Evolutionary conservation across 2,329 filamentous ascomycete species (phyloP).

Genomic region (Ceratocystis diversiconidia): DNA sequence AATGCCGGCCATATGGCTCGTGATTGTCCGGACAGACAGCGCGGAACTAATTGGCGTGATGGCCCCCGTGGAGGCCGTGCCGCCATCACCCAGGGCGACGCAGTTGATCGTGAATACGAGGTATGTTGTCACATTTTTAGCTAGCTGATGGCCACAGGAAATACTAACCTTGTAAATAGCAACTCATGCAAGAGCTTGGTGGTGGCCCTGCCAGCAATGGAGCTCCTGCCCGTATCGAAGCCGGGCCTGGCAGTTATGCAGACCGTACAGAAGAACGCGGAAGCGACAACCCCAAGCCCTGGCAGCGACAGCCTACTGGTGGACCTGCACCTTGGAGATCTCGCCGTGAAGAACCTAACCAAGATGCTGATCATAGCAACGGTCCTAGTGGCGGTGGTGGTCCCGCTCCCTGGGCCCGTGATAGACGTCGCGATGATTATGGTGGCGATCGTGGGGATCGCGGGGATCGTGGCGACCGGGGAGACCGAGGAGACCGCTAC

Average conservation of each 20-base stretch:
- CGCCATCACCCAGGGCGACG: slow-evolving; percentile 53
- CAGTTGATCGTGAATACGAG: slow-evolving; percentile 88
- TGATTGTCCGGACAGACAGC: slow-evolving; percentile 89
- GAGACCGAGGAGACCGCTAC: slow-evolving; percentile 20
- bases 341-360: slow-evolving; percentile 37
- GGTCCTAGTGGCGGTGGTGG: slow-evolving; percentile 31
- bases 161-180: slow-evolving; percentile 40
- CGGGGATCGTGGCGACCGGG: slow-evolving; percentile 12
- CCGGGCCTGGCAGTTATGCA: slow-evolving; percentile 54
- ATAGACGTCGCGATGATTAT: slow-evolving; percentile 38
- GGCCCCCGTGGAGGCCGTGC: slow-evolving; percentile 45
- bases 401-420: slow-evolving; percentile 48
- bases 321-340: slow-evolving; percentile 69
- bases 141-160: background rate
- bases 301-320: slow-evolving; percentile 75
- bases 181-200: slow-evolving; percentile 95
- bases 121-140: slow-evolving; percentile 37
- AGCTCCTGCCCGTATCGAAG: slow-evolving; percentile 72
- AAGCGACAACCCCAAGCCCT: slow-evolving; percentile 53
- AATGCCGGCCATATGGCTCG: slow-evolving; percentile 97
- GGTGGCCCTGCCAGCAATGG: slow-evolving; percentile 45
- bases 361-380: slow-evolving; percentile 30
- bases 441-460: slow-evolving; percentile 24
- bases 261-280: slow-evolving; percentile 36
- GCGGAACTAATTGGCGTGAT: slow-evolving; percentile 79